Base-by-base conservation (phyloP, 768 basidiomycete species). In the Trametes gibbosa region DNA sequence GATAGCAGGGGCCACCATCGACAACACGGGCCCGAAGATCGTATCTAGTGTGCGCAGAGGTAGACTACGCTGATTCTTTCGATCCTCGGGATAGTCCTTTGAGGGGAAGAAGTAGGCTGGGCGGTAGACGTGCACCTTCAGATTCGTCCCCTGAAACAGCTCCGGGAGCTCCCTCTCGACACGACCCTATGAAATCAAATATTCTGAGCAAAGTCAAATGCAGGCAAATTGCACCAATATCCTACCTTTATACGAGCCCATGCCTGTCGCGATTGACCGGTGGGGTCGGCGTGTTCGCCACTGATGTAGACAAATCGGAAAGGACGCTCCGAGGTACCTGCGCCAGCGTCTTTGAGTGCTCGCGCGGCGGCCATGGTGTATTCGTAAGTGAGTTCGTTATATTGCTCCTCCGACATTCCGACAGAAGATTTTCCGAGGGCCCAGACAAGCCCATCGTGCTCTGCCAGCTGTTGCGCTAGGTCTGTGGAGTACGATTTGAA, bases 271-370 rank as follows among this genome's bases (percentile, higher is more conserved):
- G 69, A 68, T 54, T 69, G 69, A 46, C 69, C 70, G 24, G 66
- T 65, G 34, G 74, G 75, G 52, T 75, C 74, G 14, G 76, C 75
- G 12, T 63, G 62, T 57, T 75, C 72, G 9, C 76, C 75, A 41
- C 74, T 75, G 53, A 77, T 50, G 62, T 68, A 76, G 35, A 77
- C 68, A 58, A 78, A 76, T 21, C 70, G 62, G 67, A 77, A 75
- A 1, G 74, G 74, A 42, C 59, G 52, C 14, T 56, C 62, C n/a
- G 52, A 51, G 40, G 54, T 61, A 14, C 70, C 72, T 10, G 70
- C 65, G 14, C 70, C 69, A 16, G 66, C 68, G 14, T 69, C 66
- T 46, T 65, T 62, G 24, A 77, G 57, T 6, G 74, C 73, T 14
- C 62, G 58, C 12, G 69, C 66, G 16, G 70, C 68, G 7, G 70